Conservation (phyloP, 2,329 filamentous ascomycete genomes). For the Fusarium agapanthi region DNA sequence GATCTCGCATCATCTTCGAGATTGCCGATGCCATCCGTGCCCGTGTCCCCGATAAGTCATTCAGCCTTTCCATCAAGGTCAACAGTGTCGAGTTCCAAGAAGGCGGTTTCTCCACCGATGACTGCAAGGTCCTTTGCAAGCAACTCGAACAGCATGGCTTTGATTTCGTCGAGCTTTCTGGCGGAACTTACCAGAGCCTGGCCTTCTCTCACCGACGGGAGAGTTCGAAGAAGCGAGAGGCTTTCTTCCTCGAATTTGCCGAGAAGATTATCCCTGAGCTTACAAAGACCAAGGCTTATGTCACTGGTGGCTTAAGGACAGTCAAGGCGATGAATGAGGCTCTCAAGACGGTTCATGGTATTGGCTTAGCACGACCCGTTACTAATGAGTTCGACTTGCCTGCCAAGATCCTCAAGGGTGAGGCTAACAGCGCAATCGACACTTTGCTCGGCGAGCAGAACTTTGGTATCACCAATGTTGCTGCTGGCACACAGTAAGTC, state of each 20-base stretch:
- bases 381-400: slow-evolving; percentile 41
- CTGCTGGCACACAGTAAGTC: slow-evolving; percentile 47
- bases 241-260: slow-evolving; percentile 70
- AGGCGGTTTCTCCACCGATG: slow-evolving; percentile 61
- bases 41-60: slow-evolving; percentile 42
- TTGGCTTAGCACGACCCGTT: slow-evolving; percentile 60
- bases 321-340: slow-evolving; percentile 66
- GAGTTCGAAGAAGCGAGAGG: slow-evolving; percentile 63
- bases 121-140: slow-evolving; percentile 58
- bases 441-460: slow-evolving; percentile 58
- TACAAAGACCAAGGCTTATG: slow-evolving; percentile 63
- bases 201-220: slow-evolving; percentile 62
- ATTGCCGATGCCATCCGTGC: slow-evolving; percentile 50
- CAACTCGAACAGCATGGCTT: slow-evolving; percentile 59
- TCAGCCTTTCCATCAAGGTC: slow-evolving; percentile 64
- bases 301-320: slow-evolving; percentile 67
- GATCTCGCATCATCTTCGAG: slow-evolving; percentile 56
- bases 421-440: slow-evolving; percentile 58
- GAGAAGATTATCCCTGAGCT: slow-evolving; percentile 57
- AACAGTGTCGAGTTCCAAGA: slow-evolving; percentile 66
- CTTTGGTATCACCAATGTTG: slow-evolving; percentile 51
- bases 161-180: slow-evolving; percentile 68
- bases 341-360: slow-evolving; percentile 64
- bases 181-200: slow-evolving; percentile 66
- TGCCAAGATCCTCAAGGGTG: slow-evolving; percentile 37